Percentiles rank a stretch among this genome's conserved stretches.
Evolutionary conservation across 192 early-diverging fungal species (phyloP).

Genomic region (Umbelopsis sp.): DNA sequence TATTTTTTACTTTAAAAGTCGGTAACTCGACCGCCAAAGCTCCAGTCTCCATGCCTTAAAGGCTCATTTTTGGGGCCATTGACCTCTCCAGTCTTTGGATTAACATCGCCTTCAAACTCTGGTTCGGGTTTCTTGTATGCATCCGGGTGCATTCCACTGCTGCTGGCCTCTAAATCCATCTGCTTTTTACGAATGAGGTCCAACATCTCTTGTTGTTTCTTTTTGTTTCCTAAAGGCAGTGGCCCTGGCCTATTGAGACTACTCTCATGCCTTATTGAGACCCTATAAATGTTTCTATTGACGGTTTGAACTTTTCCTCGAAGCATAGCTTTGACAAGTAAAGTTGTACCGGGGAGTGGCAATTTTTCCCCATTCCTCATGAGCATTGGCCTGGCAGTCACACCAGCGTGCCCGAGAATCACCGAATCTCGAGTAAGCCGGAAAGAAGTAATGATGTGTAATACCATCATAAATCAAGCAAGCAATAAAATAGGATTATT

Average conservation of each 20-base stretch:
- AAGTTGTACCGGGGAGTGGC: neutral
- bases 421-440: too few species aligned
- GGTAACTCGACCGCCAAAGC: constrained; percentile 63
- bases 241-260: constrained; percentile 58
- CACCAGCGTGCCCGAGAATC: too few species aligned
- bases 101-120: constrained; percentile 77
- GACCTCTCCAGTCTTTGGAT: constrained; percentile 60
- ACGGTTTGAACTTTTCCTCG: neutral
- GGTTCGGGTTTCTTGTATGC: constrained; percentile 45
- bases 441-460: too few species aligned
- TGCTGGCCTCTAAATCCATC: constrained; percentile 24
- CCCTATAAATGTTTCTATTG: neutral
- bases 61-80: constrained; percentile 75
- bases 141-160: constrained; percentile 50
- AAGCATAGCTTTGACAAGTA: neutral
- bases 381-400: too few species aligned
- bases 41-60: constrained; percentile 83
- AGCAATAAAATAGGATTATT: too few species aligned
- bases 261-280: neutral
- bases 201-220: constrained; percentile 74
- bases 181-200: constrained; percentile 61
- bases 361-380: neutral
- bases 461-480: too few species aligned
- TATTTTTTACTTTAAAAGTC: constrained; percentile 50
- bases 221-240: constrained; percentile 67